phyloP scores from a whole-genome alignment of 352 stramenopile genomes.

The Globisporangium rhizosaccharum region DNA sequence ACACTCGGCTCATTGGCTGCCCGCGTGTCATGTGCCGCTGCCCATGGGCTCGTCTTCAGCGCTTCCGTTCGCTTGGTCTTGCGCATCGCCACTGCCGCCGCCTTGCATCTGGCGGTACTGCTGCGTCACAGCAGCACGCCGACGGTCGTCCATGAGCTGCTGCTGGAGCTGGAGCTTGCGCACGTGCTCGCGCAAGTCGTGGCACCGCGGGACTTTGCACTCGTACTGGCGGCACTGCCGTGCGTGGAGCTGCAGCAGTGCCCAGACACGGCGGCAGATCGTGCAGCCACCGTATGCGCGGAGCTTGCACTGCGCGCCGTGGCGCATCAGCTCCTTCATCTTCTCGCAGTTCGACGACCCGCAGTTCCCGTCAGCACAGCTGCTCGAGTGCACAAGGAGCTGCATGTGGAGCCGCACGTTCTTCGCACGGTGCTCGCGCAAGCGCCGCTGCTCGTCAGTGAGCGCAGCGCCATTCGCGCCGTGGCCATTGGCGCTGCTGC shows the following conservation, averaged over 20 bases:
- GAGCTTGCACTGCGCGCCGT: constrained; percentile 92
- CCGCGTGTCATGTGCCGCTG: constrained; percentile 9
- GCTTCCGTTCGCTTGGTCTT: constrained; percentile 7
- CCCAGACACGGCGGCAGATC: constrained; percentile 96
- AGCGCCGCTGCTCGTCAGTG: constrained; percentile 57
- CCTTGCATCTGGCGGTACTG: constrained; percentile 84
- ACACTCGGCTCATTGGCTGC: constrained; percentile 2
- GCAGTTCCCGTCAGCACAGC: constrained; percentile 90
- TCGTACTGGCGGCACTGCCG: constrained; percentile 92
- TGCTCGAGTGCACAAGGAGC: constrained; percentile 95
- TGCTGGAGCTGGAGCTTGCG: constrained; percentile 95
- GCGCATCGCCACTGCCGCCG: constrained; percentile 2
- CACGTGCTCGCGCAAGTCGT: constrained; percentile 93
- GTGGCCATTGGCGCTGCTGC: constrained; percentile 7
- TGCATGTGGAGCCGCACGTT: constrained; percentile 98
- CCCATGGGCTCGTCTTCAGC: constrained; percentile 26
- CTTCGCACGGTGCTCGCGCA: constrained; percentile 87
- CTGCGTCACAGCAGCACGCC: constrained; percentile 83
- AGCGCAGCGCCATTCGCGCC: constrained; percentile 22
- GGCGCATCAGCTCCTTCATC: constrained; percentile 98
- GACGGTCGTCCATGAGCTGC: constrained; percentile 96
- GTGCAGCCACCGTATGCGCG: constrained; percentile 91
- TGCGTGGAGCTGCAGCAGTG: constrained; percentile 96
- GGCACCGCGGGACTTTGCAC: constrained; percentile 95
- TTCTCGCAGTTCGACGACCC: constrained; percentile 96